A percentile compares a stretch with the other conserved stretches of the same genome.
Evolutionary conservation across 2,329 filamentous ascomycete species (phyloP).

Genomic region (Mollisiaceae sp.): DNA sequence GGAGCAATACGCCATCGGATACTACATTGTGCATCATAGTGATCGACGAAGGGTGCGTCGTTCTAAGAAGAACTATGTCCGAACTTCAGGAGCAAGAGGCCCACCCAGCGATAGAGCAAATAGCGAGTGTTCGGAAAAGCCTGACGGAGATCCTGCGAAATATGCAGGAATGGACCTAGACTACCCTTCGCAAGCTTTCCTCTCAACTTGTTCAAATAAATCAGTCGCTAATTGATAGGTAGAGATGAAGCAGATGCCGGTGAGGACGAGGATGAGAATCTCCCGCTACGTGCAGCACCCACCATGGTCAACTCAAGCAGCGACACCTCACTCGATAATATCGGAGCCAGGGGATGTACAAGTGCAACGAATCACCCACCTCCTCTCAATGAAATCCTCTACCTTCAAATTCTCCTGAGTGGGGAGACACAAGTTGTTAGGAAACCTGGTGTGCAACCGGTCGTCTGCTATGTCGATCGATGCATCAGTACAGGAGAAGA

Average conservation of each 20-base stretch:
- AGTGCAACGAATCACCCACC: not conserved
- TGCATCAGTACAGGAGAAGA: not conserved
- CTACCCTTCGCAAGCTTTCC: not conserved
- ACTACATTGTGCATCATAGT: not conserved
- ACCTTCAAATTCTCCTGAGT: not conserved
- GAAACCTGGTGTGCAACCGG: not conserved
- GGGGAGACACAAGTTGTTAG: not conserved
- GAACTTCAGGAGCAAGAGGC: not conserved
- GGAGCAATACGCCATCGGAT: not conserved
- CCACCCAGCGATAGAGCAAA: not conserved
- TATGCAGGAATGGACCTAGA: not conserved
- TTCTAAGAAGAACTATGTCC: not conserved
- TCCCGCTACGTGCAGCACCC: not conserved
- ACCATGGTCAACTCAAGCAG: not conserved
- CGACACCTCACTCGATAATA: not conserved
- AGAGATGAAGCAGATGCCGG: not conserved
- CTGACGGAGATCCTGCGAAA: not conserved
- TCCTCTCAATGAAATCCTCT: not conserved
- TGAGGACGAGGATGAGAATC: not conserved
- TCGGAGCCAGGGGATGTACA: not conserved
- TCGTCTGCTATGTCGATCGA: constrained; percentile 1
- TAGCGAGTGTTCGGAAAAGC: not conserved
- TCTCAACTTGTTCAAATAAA: not conserved
- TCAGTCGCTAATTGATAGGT: not conserved
- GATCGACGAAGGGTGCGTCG: not conserved